A percentile compares a stretch with the other conserved stretches of the same genome.
Conservation (phyloP, 257 asterid species). For the Pogostemon cablin region DNA sequence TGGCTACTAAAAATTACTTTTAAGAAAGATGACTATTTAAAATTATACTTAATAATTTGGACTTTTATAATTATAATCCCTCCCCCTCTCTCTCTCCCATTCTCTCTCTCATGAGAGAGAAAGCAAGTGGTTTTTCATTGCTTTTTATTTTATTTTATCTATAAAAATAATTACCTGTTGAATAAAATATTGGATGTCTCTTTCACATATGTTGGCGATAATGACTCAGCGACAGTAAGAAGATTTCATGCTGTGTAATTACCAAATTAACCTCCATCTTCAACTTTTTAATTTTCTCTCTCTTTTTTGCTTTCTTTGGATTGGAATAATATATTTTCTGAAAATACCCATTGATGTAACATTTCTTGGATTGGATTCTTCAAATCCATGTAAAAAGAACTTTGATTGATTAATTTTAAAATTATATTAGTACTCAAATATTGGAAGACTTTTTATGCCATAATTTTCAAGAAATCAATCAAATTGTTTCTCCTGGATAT, state of each 20-base stretch:
- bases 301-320: conserved; percentile 8
- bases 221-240: conserved; percentile 63
- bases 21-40: no score
- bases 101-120: conserved; percentile 1
- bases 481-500: no score
- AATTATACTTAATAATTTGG: no score
- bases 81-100: background rate
- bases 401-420: no score
- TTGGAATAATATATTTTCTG: background rate
- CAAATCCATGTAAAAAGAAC: no score
- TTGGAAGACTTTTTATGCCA: no score
- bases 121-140: background rate
- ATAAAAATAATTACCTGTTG: conserved; percentile 29
- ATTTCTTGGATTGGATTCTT: no score
- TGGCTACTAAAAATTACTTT: no score
- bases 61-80: background rate
- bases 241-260: conserved; percentile 56
- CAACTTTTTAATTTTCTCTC: background rate
- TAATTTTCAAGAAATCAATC: no score
- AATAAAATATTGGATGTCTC: conserved; percentile 43
- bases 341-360: no score
- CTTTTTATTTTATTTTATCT: background rate
- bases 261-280: conserved; percentile 37
- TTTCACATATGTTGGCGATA: conserved; percentile 71
- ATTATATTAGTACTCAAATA: no score